phyloP scores from a whole-genome alignment of 2,329 filamentous ascomycete genomes.

The Neophaeococcomyces mojaviensis region DNA sequence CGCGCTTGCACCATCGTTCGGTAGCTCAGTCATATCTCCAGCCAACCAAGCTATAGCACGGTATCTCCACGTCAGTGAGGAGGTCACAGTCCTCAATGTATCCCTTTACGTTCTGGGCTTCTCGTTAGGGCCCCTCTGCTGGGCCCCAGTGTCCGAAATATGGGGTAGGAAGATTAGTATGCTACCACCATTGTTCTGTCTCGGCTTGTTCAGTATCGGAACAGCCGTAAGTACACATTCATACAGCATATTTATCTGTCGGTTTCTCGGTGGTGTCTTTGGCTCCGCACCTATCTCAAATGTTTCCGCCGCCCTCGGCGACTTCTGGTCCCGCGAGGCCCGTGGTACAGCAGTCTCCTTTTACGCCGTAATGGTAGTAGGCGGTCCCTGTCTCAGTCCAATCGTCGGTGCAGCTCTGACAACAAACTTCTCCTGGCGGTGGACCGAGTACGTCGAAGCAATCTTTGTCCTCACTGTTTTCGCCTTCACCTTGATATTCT shows the following conservation, averaged over 20 bases:
- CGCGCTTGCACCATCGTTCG: slow-evolving; percentile 43
- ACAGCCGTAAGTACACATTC: slow-evolving; percentile 35
- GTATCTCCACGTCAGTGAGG: slow-evolving; percentile 36
- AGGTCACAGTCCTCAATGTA: slow-evolving; percentile 40
- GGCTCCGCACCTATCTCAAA: slow-evolving; percentile 38
- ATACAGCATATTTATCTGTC: slow-evolving; percentile 32
- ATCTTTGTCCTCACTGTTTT: slow-evolving; percentile 32
- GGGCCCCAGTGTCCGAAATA: slow-evolving; percentile 39
- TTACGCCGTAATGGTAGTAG: slow-evolving; percentile 35
- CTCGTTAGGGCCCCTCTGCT: slow-evolving; percentile 35
- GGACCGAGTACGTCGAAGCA: slow-evolving; percentile 39
- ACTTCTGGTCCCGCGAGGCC: slow-evolving; percentile 34
- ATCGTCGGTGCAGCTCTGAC: slow-evolving; percentile 35
- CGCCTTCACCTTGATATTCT: slow-evolving; percentile 24
- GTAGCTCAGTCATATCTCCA: slow-evolving; percentile 45
- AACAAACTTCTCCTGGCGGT: slow-evolving; percentile 37
- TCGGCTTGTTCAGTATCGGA: slow-evolving; percentile 42
- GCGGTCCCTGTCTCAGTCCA: slow-evolving; percentile 37
- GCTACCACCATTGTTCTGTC: slow-evolving; percentile 35
- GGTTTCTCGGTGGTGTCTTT: slow-evolving; percentile 41
- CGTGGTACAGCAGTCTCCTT: slow-evolving; percentile 34
- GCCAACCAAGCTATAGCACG: slow-evolving; percentile 37
- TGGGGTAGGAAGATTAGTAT: slow-evolving; percentile 41
- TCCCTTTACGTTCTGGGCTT: slow-evolving; percentile 40
- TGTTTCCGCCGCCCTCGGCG: slow-evolving; percentile 37